These are phyloP conservation scores for Citrus hindsii DNA, from an alignment of 345 rosid species.

Conservation along the genomic window DNA sequence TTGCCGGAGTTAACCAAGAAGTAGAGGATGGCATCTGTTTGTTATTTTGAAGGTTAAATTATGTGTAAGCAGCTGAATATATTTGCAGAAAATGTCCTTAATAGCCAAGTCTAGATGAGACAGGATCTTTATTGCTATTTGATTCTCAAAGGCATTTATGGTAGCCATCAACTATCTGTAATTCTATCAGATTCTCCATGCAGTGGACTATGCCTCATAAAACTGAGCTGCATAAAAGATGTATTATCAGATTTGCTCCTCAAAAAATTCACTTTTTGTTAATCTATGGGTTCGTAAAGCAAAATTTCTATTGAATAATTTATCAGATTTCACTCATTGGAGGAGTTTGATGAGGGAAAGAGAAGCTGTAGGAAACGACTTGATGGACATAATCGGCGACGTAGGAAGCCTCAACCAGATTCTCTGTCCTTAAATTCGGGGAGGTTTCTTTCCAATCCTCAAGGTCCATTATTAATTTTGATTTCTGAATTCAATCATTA, in stretches of 20 bases:
- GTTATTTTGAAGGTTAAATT: background rate
- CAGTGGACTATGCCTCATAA: background rate
- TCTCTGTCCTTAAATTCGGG: constrained; percentile 35
- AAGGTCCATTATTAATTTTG: constrained; percentile 32
- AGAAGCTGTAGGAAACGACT: constrained; percentile 83
- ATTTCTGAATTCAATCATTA: background rate
- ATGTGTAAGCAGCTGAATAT: background rate
- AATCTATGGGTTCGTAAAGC: background rate
- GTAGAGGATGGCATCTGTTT: background rate
- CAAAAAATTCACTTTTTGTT: background rate
- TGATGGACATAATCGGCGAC: constrained; percentile 71
- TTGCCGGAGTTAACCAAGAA: background rate
- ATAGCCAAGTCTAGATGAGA: background rate
- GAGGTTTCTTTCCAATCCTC: constrained; percentile 38
- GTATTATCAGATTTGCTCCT: background rate
- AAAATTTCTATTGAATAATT: background rate
- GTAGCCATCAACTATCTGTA: background rate
- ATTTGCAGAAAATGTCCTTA: too few species aligned
- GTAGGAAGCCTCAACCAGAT: constrained; percentile 69
- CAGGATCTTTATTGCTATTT: background rate
- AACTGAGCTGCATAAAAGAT: background rate
- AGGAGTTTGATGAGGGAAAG: constrained; percentile 74
- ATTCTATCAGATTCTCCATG: background rate
- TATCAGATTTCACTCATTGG: constrained; percentile 65
- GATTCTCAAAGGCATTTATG: background rate